A percentile compares a stretch with the other conserved stretches of the same genome.
Conservation (phyloP, 148 eudicot genomes). For the Linanthus parryae region DNA sequence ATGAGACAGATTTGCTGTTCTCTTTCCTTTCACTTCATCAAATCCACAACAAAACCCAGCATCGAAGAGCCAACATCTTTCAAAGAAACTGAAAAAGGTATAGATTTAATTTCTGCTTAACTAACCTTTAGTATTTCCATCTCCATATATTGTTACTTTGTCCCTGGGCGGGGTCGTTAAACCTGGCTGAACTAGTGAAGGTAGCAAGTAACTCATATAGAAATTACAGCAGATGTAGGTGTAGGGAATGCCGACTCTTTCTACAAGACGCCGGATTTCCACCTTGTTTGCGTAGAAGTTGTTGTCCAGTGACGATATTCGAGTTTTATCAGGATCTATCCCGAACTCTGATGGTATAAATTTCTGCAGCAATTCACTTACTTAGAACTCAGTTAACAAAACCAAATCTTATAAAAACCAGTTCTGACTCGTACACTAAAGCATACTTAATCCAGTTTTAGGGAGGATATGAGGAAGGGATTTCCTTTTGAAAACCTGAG, state of each 20-base stretch:
- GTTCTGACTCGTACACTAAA: background rate
- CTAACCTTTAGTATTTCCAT: conserved; percentile 73
- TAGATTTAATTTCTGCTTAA: no score
- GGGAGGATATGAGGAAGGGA: no score
- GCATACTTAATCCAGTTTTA: no score
- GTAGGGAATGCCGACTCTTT: conserved; percentile 68
- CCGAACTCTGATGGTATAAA: conserved; percentile 89
- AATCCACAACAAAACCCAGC: no score
- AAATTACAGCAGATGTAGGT: conserved; percentile 74
- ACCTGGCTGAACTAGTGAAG: conserved; percentile 80
- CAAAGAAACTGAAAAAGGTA: no score
- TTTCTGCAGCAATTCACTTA: conserved; percentile 34
- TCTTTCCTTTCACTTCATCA: no score
- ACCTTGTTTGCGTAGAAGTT: conserved; percentile 49
- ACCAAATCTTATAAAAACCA: background rate
- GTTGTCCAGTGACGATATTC: conserved; percentile 36
- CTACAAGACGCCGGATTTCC: conserved; percentile 67
- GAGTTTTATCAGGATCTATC: conserved; percentile 49
- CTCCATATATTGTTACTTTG: conserved; percentile 61
- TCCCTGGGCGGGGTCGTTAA: conserved; percentile 68
- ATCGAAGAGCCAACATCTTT: no score
- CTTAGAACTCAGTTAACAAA: background rate
- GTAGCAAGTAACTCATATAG: conserved; percentile 67
- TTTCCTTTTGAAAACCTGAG: no score
- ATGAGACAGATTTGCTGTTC: no score